Evolutionary conservation across 768 basidiomycete species (phyloP).

Genomic region (Tylopilus sp.): DNA sequence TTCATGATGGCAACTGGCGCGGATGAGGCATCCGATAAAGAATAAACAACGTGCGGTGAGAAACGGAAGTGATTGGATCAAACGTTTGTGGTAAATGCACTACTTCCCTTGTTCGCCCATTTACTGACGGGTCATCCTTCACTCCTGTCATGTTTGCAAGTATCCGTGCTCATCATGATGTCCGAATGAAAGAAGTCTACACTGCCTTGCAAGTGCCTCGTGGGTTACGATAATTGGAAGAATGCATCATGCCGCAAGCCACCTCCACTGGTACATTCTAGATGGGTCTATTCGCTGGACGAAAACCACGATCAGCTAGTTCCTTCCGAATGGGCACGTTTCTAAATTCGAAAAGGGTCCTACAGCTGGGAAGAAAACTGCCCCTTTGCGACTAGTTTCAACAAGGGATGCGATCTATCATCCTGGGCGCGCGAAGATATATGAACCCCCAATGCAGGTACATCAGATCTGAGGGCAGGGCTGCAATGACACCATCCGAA

Average conservation of each 20-base stretch:
- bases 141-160: background rate
- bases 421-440: slow-evolving; percentile 3
- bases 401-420: background rate
- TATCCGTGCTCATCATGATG: background rate
- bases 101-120: background rate
- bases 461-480: background rate
- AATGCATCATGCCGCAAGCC: background rate
- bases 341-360: background rate
- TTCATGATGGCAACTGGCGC: slow-evolving; percentile 15
- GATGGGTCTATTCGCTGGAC: background rate
- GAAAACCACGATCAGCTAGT: background rate
- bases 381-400: background rate
- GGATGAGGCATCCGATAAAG: no score
- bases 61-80: background rate
- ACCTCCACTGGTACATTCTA: background rate
- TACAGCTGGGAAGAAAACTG: slow-evolving; percentile 5
- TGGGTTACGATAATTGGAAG: slow-evolving; percentile 8
- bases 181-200: slow-evolving; percentile 3
- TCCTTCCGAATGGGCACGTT: background rate
- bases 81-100: background rate
- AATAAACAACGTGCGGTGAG: slow-evolving; percentile 6
- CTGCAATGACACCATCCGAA: background rate
- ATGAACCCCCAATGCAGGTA: background rate
- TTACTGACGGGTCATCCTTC: background rate
- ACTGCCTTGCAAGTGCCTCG: slow-evolving; percentile 23